Conservation (phyloP, 352 stramenopile genomes). For the Bremia lactucae region DNA sequence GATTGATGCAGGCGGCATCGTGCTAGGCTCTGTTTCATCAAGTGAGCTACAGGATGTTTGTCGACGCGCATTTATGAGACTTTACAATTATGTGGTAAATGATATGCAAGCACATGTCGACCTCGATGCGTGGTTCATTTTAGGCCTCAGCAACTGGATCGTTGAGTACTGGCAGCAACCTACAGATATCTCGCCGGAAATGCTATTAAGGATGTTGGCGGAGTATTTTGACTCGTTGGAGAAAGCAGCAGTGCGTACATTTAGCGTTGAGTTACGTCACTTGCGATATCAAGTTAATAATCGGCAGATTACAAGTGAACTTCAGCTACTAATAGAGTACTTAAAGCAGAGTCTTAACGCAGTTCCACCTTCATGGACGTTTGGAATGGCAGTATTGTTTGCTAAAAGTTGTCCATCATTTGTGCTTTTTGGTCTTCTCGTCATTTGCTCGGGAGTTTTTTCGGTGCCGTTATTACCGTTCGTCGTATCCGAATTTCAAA, state of each 20-base stretch:
- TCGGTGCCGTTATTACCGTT: conserved; percentile 53
- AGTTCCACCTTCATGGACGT: conserved; percentile 33
- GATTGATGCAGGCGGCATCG: conserved; percentile 52
- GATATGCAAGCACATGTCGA: conserved; percentile 56
- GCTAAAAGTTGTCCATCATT: conserved; percentile 58
- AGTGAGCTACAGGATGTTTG: conserved; percentile 31
- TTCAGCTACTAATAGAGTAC: conserved; percentile 50
- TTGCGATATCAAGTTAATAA: conserved; percentile 36
- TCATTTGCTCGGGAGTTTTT: conserved; percentile 44
- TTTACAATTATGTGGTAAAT: conserved; percentile 34
- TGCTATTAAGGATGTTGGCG: conserved; percentile 47
- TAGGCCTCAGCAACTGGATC: conserved; percentile 56
- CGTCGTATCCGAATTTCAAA: conserved; percentile 28
- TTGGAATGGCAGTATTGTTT: conserved; percentile 38
- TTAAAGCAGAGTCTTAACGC: conserved; percentile 47
- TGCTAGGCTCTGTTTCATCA: conserved; percentile 39
- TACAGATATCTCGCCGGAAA: conserved; percentile 62
- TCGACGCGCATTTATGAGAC: conserved; percentile 29
- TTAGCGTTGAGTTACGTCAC: conserved; percentile 42
- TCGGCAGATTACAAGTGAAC: conserved; percentile 31
- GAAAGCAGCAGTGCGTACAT: conserved; percentile 33
- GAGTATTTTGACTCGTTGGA: conserved; percentile 50
- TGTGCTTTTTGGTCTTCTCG: conserved; percentile 30
- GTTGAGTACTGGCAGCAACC: conserved; percentile 78
- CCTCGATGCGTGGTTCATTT: conserved; percentile 58